These are phyloP conservation scores for Blastobotrys parvus DNA, from an alignment of 805 yeast genomes.

Conservation along the genomic window DNA sequence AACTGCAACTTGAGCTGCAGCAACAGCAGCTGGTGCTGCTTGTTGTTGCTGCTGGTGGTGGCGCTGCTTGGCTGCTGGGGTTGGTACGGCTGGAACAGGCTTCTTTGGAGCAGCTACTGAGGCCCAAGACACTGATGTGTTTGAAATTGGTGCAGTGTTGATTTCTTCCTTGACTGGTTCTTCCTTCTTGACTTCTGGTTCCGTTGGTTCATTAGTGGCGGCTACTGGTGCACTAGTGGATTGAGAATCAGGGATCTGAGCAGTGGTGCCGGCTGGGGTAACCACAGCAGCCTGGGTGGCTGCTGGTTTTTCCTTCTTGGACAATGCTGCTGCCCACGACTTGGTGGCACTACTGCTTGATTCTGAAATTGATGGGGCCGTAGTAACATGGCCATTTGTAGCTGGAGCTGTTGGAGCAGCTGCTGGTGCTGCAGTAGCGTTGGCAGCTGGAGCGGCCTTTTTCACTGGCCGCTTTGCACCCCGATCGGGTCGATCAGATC, in stretches of 20 bases:
- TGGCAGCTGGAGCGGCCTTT: constrained; percentile 8
- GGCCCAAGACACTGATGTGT: constrained; percentile 51
- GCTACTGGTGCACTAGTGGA: constrained; percentile 23
- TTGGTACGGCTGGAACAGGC: constrained; percentile 26
- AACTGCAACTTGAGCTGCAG: constrained; percentile 8
- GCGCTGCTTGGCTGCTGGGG: constrained; percentile 2
- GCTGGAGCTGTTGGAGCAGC: not conserved
- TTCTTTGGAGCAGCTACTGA: constrained; percentile 54
- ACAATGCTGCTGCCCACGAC: not conserved
- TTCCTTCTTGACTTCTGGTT: constrained; percentile 22
- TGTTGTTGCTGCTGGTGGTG: constrained; percentile 10
- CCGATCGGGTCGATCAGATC: constrained; percentile 17
- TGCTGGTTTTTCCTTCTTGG: constrained; percentile 4
- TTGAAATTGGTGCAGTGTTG: constrained; percentile 11
- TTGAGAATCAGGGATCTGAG: constrained; percentile 14
- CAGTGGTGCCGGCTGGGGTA: too few species aligned
- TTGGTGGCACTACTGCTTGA: not conserved
- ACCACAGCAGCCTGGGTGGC: not conserved
- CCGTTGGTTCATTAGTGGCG: constrained; percentile 29
- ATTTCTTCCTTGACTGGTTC: constrained; percentile 14
- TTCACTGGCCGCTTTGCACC: constrained; percentile 15
- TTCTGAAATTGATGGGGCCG: constrained; percentile 3
- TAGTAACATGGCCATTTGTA: not conserved
- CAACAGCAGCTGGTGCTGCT: constrained; percentile 10
- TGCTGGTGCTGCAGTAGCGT: not conserved